Conservation (phyloP, 2,329 filamentous ascomycete genomes). For the Colletotrichum liriopes region DNA sequence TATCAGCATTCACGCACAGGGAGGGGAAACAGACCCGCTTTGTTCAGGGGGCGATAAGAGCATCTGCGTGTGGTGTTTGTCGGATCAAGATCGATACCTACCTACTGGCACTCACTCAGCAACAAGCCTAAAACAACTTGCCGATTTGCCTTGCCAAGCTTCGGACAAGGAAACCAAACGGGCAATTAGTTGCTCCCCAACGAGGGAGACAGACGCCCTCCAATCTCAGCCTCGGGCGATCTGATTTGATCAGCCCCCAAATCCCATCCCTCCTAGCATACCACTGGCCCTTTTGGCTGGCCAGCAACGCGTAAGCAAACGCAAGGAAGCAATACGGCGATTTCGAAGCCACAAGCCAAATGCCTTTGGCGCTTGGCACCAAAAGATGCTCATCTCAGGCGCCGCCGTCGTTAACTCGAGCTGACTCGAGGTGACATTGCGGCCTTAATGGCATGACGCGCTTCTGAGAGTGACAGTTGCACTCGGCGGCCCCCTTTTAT, state of each 20-base stretch:
- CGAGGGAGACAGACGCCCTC: conserved; percentile 5
- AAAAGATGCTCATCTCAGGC: not conserved
- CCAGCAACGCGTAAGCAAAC: conserved; percentile 13
- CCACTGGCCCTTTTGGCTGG: conserved; percentile 12
- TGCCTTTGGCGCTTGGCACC: not conserved
- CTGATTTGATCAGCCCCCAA: conserved; percentile 18
- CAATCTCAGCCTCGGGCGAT: conserved; percentile 21
- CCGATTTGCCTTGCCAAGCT: conserved; percentile 32
- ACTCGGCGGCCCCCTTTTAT: not conserved
- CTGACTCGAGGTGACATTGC: not conserved
- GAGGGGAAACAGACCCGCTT: conserved; percentile 27
- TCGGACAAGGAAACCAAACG: conserved; percentile 16
- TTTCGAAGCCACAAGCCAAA: not conserved
- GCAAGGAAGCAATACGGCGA: not conserved
- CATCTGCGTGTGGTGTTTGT: conserved; percentile 5
- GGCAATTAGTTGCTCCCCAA: conserved; percentile 22
- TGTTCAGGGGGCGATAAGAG: conserved; percentile 18
- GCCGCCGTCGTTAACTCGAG: not conserved
- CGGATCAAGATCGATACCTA: conserved; percentile 19
- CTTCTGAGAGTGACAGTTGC: conserved; percentile 16
- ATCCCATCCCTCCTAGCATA: conserved; percentile 29
- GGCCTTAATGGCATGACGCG: conserved; percentile 22
- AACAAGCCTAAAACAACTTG: conserved; percentile 6
- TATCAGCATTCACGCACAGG: not conserved
- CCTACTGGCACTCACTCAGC: conserved; percentile 24